Base-by-base conservation (phyloP, 2,329 filamentous ascomycete genomes). In the Waltergamsia citrina region DNA sequence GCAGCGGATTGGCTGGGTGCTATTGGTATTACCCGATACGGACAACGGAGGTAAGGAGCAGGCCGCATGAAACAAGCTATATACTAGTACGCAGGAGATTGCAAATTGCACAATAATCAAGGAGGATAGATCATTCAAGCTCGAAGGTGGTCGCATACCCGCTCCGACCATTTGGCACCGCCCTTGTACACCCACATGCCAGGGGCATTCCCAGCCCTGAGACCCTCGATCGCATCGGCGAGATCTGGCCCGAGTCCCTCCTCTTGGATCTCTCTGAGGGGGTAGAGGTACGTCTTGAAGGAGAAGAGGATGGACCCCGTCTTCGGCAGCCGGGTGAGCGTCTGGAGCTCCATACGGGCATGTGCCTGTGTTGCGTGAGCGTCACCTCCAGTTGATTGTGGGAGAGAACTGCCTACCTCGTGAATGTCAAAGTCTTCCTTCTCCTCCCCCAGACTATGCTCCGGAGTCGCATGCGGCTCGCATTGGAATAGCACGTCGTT, bases 221-320 rank as follows among this genome's bases (percentile, higher is more conserved):
- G 43, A 1, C 69, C 70, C 34, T 74, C 63, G n/a, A 74, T 65
- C 0, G 69, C 67, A 24, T 69, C 62, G 0, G 67, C 68, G 12
- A 74, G 49, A 21, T 59, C 48, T 1, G 51, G 52, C 0, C 68
- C 69, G 2, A 62, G 46, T 0, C 65, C 69, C 32, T 74, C 69
- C 1, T 48, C 54, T 41, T 65, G 71, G 43, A 74, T 57, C 4
- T 69, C 56, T 7, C 48, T 39, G 0, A 74, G 38, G 0, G 63
- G 60, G 32, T 71, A 72, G 12, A 71, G 38, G 37, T 71, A 71
- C 0, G 69, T 72, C 51, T 74, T 73, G 55, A 74, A 71, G 8
- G 67, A 68, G 47, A 74, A 74, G 10, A 74, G 45, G 3, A 74
- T 48, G 1, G 64, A 62, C 3, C 48, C 46, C 0, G 63, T 67